phyloP scores from a whole-genome alignment of 345 rosid species.

The Noccaea bulbosa region DNA sequence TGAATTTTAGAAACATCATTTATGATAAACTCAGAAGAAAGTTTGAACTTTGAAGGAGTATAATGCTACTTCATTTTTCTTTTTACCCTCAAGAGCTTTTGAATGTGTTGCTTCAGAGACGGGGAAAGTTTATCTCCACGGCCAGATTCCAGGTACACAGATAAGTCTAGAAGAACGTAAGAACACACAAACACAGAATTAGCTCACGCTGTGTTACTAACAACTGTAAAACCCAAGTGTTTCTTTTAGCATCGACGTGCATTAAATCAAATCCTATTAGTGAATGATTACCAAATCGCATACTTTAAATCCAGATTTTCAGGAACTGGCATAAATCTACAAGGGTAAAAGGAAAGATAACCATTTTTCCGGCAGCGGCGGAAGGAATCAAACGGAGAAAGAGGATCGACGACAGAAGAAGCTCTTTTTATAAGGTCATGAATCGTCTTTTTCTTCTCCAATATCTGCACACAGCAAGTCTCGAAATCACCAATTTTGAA shows the following conservation, averaged over 20 bases:
- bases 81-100: slow-evolving; percentile 64
- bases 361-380: slow-evolving; percentile 64
- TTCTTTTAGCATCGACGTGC: not conserved
- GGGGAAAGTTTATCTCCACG: slow-evolving; percentile 71
- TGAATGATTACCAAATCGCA: not conserved
- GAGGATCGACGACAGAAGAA: slow-evolving; percentile 62
- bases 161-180: slow-evolving; percentile 54
- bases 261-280: slow-evolving; percentile 2
- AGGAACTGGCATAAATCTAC: not conserved
- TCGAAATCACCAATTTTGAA: not conserved
- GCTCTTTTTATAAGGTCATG: slow-evolving; percentile 65
- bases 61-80: not conserved
- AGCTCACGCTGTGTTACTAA: not conserved
- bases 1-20: slow-evolving; percentile 7
- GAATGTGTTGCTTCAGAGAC: slow-evolving; percentile 57
- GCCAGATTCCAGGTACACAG: slow-evolving; percentile 62
- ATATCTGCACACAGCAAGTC: slow-evolving; percentile 43
- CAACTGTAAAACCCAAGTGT: not conserved
- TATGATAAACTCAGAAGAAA: not conserved
- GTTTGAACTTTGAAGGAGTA: not conserved
- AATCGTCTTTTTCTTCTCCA: slow-evolving; percentile 71
- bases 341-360: not conserved
- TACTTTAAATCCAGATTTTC: not conserved
- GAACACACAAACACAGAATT: slow-evolving; percentile 8
- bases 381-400: slow-evolving; percentile 63